phyloP scores from a whole-genome alignment of 495 filamentous ascomycete species.

The Aspergillus mulundensis region DNA sequence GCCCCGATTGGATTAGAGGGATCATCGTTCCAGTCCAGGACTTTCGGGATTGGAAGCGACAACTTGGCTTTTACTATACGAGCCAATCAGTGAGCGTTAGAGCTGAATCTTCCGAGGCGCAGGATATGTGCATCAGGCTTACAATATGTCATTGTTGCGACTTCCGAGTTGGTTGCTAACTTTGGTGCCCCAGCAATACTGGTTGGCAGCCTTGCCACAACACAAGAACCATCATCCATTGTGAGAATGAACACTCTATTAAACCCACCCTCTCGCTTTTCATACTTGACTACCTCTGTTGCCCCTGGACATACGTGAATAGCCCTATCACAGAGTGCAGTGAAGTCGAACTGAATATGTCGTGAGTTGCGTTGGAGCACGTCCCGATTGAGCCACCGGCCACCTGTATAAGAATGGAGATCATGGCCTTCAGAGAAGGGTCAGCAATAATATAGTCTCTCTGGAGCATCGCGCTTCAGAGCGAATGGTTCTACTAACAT shows the following conservation, averaged over 20 bases:
- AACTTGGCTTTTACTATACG: constrained; percentile 31
- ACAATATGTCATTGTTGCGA: constrained; percentile 45
- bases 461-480: too few species aligned
- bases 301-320: constrained; percentile 23
- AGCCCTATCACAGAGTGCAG: too few species aligned
- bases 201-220: constrained; percentile 40
- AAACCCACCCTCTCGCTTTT: constrained; percentile 42
- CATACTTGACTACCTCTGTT: constrained; percentile 19
- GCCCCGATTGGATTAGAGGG: constrained; percentile 33
- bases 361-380: too few species aligned
- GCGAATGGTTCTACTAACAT: too few species aligned
- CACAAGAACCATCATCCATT: constrained; percentile 26
- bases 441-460: too few species aligned
- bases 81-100: too few species aligned
- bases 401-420: not conserved
- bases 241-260: constrained; percentile 41
- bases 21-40: constrained; percentile 42
- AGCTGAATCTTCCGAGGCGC: too few species aligned
- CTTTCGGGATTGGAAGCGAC: constrained; percentile 34
- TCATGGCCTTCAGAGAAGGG: too few species aligned
- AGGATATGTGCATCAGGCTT: constrained; percentile 11
- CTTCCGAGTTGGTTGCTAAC: constrained; percentile 41
- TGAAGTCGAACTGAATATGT: too few species aligned
- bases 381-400: constrained; percentile 8
- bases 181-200: constrained; percentile 32